Percentiles rank a stretch among this genome's conserved stretches.
phyloP scores from a whole-genome alignment of 345 rosid species.

The Salix viminalis region DNA sequence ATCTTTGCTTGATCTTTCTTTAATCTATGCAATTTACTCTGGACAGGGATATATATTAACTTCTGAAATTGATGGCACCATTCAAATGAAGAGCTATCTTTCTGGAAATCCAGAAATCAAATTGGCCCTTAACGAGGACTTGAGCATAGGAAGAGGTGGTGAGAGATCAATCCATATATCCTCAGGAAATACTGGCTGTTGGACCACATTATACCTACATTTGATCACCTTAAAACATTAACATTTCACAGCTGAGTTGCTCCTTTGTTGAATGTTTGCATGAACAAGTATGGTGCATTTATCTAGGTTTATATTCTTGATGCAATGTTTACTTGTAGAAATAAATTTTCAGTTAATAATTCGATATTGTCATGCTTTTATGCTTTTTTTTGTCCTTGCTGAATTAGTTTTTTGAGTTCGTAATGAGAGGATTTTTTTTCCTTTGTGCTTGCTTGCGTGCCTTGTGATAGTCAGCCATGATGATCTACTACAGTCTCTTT shows the following conservation, averaged over 20 bases:
- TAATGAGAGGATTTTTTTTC: not conserved
- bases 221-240: not conserved
- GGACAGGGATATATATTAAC: slow-evolving; percentile 92
- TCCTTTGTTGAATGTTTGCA: not conserved
- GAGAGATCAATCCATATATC: slow-evolving; percentile 71
- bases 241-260: slow-evolving; percentile 3
- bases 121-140: slow-evolving; percentile 90
- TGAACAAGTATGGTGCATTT: not conserved
- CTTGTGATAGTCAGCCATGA: slow-evolving; percentile 4
- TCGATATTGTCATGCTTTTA: not conserved
- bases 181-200: slow-evolving; percentile 12
- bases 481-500: not conserved
- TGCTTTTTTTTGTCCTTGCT: slow-evolving; percentile 3
- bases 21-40: not conserved
- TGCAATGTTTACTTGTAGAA: not conserved
- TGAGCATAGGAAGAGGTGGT: slow-evolving; percentile 70
- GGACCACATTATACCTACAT: not conserved
- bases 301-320: not conserved
- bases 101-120: slow-evolving; percentile 96
- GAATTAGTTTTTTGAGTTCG: not conserved
- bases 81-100: slow-evolving; percentile 99
- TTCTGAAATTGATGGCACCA: slow-evolving; percentile 98
- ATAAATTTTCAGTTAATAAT: too few relatives aligned
- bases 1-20: not conserved
- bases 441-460: not conserved